Percentiles rank a stretch among this genome's conserved stretches.
Conservation (phyloP, 1,284 basidiomycete genomes). For the Moesziomyces aphidis region DNA sequence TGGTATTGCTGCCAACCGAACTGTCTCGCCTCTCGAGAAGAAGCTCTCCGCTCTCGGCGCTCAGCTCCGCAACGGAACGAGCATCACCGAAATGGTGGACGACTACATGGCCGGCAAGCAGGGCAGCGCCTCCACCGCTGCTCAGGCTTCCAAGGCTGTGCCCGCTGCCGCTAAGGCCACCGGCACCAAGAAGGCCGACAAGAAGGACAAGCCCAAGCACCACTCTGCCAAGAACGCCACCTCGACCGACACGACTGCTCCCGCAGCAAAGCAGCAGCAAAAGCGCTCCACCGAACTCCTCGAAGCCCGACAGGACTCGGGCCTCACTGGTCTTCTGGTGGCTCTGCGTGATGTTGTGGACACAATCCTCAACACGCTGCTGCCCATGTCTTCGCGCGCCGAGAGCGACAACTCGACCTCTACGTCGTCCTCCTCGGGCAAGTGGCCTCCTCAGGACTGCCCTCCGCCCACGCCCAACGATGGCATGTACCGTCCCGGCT, state of each 20-base stretch:
- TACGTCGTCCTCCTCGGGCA: constrained; percentile 12
- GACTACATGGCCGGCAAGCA: constrained; percentile 13
- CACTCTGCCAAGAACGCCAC: constrained; percentile 14
- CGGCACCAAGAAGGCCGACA: constrained; percentile 20
- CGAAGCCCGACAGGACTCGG: constrained; percentile 40
- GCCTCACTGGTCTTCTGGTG: constrained; percentile 44
- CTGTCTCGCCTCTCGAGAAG: constrained; percentile 29
- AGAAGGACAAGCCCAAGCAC: constrained; percentile 29
- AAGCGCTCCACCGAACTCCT: constrained; percentile 29
- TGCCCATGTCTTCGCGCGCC: constrained; percentile 46
- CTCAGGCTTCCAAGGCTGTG: constrained; percentile 10
- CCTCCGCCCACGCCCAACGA: constrained; percentile 53
- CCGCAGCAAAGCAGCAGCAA: constrained; percentile 1
- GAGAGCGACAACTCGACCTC: constrained; percentile 17
- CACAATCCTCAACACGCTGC: constrained; percentile 56
- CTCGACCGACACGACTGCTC: constrained; percentile 3
- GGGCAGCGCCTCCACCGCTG: constrained; percentile 9
- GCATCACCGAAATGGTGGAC: constrained; percentile 41
- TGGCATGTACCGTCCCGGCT: constrained; percentile 56
- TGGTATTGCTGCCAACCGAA: constrained; percentile 2
- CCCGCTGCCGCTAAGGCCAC: constrained; percentile 8
- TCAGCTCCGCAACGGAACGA: constrained; percentile 33
- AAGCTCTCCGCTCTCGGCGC: constrained; percentile 24
- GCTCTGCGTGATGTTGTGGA: constrained; percentile 49
- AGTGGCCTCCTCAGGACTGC: constrained; percentile 44